These are phyloP conservation scores for Paradendryphiella salina DNA, from an alignment of 2,329 filamentous ascomycete species.

Conservation along the genomic window DNA sequence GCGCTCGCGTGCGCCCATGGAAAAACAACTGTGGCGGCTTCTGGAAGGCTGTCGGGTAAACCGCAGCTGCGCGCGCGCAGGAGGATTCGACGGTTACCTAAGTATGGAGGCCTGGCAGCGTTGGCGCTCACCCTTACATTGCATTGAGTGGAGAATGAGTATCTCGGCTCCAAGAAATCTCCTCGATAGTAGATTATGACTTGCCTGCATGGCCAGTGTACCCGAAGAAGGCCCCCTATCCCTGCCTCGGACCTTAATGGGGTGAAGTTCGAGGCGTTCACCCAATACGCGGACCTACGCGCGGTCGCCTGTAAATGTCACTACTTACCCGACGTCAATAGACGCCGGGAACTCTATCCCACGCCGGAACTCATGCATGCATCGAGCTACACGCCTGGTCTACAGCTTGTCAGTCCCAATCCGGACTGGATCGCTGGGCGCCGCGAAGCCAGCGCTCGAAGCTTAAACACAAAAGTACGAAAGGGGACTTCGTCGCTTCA, in stretches of 20 bases:
- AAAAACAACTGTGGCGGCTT: constrained; percentile 34
- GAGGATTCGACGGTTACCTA: constrained; percentile 19
- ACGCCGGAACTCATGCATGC: background rate
- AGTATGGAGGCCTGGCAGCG: constrained; percentile 21
- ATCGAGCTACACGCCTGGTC: constrained; percentile 6
- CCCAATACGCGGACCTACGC: constrained; percentile 19
- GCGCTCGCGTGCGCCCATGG: constrained; percentile 17
- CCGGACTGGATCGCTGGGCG: constrained; percentile 2
- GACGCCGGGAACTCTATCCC: constrained; percentile 19
- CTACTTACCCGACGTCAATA: constrained; percentile 25
- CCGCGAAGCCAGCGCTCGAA: background rate
- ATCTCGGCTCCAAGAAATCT: constrained; percentile 30
- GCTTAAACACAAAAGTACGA: constrained; percentile 1
- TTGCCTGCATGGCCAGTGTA: constrained; percentile 32
- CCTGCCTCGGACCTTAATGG: constrained; percentile 18
- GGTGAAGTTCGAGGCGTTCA: constrained; percentile 13
- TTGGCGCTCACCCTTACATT: constrained; percentile 22
- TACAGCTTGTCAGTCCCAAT: constrained; percentile 26
- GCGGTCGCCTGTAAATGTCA: constrained; percentile 30
- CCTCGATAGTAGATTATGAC: constrained; percentile 30
- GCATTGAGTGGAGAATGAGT: constrained; percentile 19
- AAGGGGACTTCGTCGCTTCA: constrained; percentile 13
- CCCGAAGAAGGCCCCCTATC: constrained; percentile 16
- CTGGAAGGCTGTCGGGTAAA: constrained; percentile 32
- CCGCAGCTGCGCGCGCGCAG: constrained; percentile 16